A percentile compares a stretch with the other conserved stretches of the same genome.
Conservation (phyloP, 1,284 basidiomycete genomes). For the Inonotus hispidus region DNA sequence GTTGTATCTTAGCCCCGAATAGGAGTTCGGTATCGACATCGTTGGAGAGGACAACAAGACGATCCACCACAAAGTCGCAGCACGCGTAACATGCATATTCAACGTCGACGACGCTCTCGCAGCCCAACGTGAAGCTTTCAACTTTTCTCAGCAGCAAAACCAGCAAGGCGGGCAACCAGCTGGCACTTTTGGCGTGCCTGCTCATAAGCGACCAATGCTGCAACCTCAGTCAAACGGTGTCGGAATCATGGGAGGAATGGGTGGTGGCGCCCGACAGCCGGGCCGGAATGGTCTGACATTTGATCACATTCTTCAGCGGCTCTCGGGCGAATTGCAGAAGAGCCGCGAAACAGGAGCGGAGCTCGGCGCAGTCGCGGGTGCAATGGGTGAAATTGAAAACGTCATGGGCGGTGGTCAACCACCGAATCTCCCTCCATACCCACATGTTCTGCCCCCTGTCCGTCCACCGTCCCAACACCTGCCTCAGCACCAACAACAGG, state of each 20-base stretch:
- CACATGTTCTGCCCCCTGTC: constrained; percentile 58
- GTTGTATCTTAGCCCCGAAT: not conserved
- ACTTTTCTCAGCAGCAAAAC: constrained; percentile 35
- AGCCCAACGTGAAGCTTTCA: constrained; percentile 45
- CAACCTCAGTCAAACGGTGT: constrained; percentile 47
- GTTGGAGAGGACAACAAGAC: constrained; percentile 98
- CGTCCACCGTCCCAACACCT: constrained; percentile 37
- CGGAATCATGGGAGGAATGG: constrained; percentile 70
- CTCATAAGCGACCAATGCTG: constrained; percentile 48
- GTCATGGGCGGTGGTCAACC: constrained; percentile 82
- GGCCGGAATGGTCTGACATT: constrained; percentile 77
- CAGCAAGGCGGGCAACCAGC: constrained; percentile 20
- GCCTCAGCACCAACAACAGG: constrained; percentile 24
- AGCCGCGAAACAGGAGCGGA: constrained; percentile 93
- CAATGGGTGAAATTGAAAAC: constrained; percentile 90
- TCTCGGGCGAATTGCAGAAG: constrained; percentile 89
- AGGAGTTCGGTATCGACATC: constrained; percentile 99
- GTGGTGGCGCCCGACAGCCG: constrained; percentile 60
- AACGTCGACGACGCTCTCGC: constrained; percentile 78
- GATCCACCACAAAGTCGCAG: constrained; percentile 97
- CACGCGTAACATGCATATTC: constrained; percentile 87
- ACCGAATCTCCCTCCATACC: constrained; percentile 52
- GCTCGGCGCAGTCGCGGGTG: constrained; percentile 71
- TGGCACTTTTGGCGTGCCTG: constrained; percentile 26
- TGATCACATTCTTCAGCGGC: constrained; percentile 74